Evolutionary conservation across 2,329 filamentous ascomycete species (phyloP).

Genomic region (Colletotrichum graminicola): DNA sequence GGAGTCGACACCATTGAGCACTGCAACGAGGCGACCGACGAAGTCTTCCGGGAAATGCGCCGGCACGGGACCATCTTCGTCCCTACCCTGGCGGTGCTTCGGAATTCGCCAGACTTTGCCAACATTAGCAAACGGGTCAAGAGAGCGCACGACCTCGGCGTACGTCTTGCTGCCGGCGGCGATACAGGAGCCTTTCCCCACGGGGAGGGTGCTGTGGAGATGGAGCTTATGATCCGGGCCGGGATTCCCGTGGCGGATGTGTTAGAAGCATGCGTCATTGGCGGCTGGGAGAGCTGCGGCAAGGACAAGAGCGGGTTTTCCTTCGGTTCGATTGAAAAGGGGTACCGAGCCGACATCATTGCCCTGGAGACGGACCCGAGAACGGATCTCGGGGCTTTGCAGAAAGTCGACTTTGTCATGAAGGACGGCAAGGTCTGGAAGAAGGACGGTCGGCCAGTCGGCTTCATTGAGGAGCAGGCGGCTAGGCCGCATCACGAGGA

Average conservation of each 20-base stretch:
- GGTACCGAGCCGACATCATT: constrained; percentile 64
- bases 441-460: constrained; percentile 45
- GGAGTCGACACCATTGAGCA: constrained; percentile 64
- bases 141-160: constrained; percentile 59
- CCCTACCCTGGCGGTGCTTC: constrained; percentile 61
- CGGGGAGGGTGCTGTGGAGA: constrained; percentile 64
- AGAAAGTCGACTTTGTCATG: constrained; percentile 67
- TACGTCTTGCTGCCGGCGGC: constrained; percentile 64
- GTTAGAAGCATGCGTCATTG: constrained; percentile 62
- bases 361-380: constrained; percentile 60
- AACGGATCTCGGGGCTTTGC: constrained; percentile 55
- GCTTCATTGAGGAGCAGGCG: constrained; percentile 18
- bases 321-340: constrained; percentile 65
- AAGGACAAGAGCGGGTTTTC: constrained; percentile 62
- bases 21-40: constrained; percentile 53
- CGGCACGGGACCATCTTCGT: constrained; percentile 62
- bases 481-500: constrained; percentile 11
- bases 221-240: constrained; percentile 66
- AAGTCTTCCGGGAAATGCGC: constrained; percentile 58
- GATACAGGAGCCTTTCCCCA: constrained; percentile 67
- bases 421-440: constrained; percentile 68
- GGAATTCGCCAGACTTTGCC: constrained; percentile 19
- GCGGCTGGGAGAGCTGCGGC: constrained; percentile 68
- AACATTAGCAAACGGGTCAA: constrained; percentile 55
- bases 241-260: constrained; percentile 64